phyloP scores from a whole-genome alignment of 2,329 filamentous ascomycete species.

The Fusarium dimerum region DNA sequence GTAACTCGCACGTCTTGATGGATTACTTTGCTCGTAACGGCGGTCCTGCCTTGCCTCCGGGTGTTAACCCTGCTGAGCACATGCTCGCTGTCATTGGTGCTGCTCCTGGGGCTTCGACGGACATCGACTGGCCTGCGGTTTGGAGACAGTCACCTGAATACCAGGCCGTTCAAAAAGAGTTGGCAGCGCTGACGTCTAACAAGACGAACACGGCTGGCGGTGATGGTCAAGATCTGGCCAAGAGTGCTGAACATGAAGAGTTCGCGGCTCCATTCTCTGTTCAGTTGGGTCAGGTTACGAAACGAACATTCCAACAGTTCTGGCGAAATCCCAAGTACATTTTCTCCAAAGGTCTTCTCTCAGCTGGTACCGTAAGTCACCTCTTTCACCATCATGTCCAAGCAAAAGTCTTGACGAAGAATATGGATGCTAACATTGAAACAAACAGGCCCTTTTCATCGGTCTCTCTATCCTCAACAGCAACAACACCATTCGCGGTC shows the following conservation, averaged over 20 bases:
- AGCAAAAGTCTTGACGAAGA: too few species aligned
- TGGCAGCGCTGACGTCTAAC: conserved; percentile 22
- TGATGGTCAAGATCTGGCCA: neutral
- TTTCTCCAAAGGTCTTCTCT: conserved; percentile 53
- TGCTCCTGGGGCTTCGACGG: conserved; percentile 51
- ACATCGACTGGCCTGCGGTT: conserved; percentile 40
- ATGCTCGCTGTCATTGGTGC: conserved; percentile 54
- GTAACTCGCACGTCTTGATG: conserved; percentile 53
- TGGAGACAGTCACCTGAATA: conserved; percentile 39
- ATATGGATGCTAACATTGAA: neutral
- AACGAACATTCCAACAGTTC: conserved; percentile 39
- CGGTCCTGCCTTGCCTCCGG: conserved; percentile 50
- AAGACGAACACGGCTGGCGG: too few species aligned
- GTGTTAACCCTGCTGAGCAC: conserved; percentile 68
- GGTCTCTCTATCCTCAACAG: conserved; percentile 68
- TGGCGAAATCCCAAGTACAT: conserved; percentile 57
- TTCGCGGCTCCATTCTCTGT: conserved; percentile 33
- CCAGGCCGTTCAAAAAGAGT: conserved; percentile 33
- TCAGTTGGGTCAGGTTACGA: conserved; percentile 37
- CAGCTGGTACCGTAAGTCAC: conserved; percentile 33
- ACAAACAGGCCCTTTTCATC: conserved; percentile 55
- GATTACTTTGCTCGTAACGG: conserved; percentile 66
- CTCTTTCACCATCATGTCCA: accelerated
- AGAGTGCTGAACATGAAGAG: conserved; percentile 25
- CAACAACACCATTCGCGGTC: conserved; percentile 60